Conservation (phyloP, 768 basidiomycete species). For the Boletus rufocinnamomeus region DNA sequence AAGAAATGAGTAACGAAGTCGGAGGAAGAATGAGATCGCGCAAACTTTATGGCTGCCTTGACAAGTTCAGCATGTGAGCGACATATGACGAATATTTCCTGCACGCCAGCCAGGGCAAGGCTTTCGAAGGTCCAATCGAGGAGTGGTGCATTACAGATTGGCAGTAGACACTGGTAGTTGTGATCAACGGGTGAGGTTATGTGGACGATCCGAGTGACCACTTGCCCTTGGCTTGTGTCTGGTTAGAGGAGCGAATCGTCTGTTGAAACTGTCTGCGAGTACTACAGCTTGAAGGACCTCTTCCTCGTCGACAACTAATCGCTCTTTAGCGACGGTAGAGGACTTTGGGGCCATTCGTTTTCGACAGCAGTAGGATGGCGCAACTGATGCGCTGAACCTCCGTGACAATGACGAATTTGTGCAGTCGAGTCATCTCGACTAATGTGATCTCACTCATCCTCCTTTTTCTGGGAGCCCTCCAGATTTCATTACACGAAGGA, state of each 20-base stretch:
- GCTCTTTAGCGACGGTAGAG: constrained; percentile 56
- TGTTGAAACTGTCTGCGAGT: constrained; percentile 95
- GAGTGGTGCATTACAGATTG: constrained; percentile 90
- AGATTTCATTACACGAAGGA: constrained; percentile 34
- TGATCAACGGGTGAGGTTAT: constrained; percentile 20
- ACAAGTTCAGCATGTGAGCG: constrained; percentile 88
- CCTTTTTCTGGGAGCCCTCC: constrained; percentile 16
- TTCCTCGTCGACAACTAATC: constrained; percentile 68
- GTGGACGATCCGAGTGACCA: constrained; percentile 14
- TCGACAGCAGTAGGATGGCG: background rate
- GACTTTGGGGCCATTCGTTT: constrained; percentile 65
- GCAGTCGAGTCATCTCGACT: constrained; percentile 26
- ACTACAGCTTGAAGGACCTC: constrained; percentile 93
- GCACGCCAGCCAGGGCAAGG: constrained; percentile 91
- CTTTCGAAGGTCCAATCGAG: constrained; percentile 97
- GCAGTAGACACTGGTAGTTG: constrained; percentile 74
- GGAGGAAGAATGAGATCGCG: constrained; percentile 14
- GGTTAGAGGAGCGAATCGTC: constrained; percentile 89
- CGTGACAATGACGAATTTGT: background rate
- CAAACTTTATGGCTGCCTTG: constrained; percentile 81
- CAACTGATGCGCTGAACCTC: background rate
- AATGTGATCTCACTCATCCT: background rate
- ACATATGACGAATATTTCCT: constrained; percentile 95
- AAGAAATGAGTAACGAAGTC: constrained; percentile 10
- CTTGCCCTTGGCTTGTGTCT: constrained; percentile 82